A percentile compares a stretch with the other conserved stretches of the same genome.
These are phyloP conservation scores for Nicotiana otophora DNA, from an alignment of 257 asterid species.

Conservation along the genomic window DNA sequence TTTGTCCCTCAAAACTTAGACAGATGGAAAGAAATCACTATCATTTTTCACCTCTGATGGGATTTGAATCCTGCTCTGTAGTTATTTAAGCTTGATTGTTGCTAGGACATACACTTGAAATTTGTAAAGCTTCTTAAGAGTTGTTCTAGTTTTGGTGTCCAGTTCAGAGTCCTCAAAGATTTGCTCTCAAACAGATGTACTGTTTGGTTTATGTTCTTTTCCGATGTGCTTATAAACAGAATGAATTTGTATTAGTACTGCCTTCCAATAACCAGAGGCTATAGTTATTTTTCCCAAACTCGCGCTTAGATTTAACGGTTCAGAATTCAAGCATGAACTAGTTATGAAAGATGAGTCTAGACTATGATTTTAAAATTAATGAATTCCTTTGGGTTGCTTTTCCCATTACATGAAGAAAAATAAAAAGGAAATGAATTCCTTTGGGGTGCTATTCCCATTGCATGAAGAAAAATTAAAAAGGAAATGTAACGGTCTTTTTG, in stretches of 20 bases:
- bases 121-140: conserved; percentile 2
- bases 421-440: background rate
- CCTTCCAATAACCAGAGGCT: background rate
- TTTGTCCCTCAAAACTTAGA: background rate
- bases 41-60: background rate
- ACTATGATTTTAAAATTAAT: background rate
- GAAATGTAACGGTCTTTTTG: background rate
- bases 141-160: background rate
- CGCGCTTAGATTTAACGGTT: background rate
- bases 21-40: background rate
- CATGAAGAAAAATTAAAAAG: background rate
- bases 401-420: background rate
- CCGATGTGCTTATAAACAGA: background rate
- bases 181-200: background rate
- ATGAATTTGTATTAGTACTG: background rate
- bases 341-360: background rate
- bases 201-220: background rate
- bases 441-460: background rate
- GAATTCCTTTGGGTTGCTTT: background rate
- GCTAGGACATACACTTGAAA: background rate
- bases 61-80: background rate
- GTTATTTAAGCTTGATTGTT: background rate
- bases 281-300: background rate
- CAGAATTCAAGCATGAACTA: background rate
- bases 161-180: background rate